Conservation (phyloP, 75 land plant species). For the Isoetes taiwanensis region DNA sequence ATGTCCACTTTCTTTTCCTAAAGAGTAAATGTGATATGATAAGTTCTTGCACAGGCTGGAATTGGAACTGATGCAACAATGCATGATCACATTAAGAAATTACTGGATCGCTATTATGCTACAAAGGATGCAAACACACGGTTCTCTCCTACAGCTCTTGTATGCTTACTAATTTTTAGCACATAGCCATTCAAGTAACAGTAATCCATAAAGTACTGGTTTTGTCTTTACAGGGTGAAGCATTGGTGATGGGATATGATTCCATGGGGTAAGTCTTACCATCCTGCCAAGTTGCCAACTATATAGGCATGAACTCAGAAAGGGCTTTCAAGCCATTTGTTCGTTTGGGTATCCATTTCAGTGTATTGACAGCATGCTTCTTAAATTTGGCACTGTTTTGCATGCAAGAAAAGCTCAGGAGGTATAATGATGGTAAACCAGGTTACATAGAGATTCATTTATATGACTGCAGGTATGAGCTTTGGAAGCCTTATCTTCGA, state of each 20-base stretch:
- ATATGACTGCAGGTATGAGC: conserved; percentile 47
- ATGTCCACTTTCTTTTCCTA: no score
- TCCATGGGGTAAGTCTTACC: conserved; percentile 80
- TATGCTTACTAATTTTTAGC: conserved; percentile 17
- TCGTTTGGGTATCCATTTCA: no score
- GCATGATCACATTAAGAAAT: conserved; percentile 99
- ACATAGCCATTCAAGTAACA: background rate
- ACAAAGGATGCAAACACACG: conserved; percentile 81
- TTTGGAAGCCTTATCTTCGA: conserved; percentile 91
- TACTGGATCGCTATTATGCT: conserved; percentile 86
- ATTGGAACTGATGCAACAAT: conserved; percentile 99
- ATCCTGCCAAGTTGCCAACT: no score
- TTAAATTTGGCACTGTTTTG: no score
- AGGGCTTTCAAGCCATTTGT: background rate
- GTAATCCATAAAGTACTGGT: background rate
- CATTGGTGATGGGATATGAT: conserved; percentile 94
- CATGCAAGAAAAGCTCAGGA: no score
- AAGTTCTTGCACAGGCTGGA: conserved; percentile 86
- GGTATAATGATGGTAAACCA: no score
- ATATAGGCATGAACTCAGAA: background rate
- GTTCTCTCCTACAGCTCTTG: conserved; percentile 84
- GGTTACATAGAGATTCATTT: no score
- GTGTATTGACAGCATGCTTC: no score
- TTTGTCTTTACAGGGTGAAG: conserved; percentile 68
- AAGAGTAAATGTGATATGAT: no score